A percentile compares a stretch with the other conserved stretches of the same genome.
Conservation (phyloP, 495 filamentous ascomycete species). For the Aspergillus bertholletiae region DNA sequence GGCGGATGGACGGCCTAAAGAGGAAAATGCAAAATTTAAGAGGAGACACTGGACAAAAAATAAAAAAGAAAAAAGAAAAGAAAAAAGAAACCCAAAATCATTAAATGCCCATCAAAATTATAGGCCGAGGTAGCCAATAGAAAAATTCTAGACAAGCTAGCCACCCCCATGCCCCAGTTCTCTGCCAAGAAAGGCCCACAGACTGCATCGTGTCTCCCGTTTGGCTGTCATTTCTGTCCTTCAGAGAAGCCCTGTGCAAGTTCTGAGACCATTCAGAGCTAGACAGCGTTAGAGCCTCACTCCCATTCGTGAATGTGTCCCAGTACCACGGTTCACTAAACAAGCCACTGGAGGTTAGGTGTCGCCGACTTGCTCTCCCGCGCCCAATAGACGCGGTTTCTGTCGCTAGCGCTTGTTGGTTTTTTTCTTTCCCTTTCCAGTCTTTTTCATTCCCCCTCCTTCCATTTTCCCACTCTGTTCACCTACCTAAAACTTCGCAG, state of each 20-base stretch:
- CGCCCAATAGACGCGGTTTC: slow-evolving; percentile 15
- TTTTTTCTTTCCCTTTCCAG: slow-evolving; percentile 13
- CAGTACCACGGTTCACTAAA: slow-evolving; percentile 22
- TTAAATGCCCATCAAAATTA: no score
- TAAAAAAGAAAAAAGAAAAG: not conserved
- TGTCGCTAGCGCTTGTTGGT: slow-evolving; percentile 15
- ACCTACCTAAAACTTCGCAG: not conserved
- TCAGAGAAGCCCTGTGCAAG: slow-evolving; percentile 12
- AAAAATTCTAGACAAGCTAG: not conserved
- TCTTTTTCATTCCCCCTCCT: slow-evolving; percentile 6
- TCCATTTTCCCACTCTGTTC: not conserved
- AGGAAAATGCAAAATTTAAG: not conserved
- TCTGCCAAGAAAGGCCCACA: slow-evolving; percentile 10
- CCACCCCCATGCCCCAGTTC: slow-evolving; percentile 6
- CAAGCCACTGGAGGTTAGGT: slow-evolving; percentile 20
- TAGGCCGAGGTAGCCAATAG: not conserved
- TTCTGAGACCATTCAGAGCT: slow-evolving; percentile 18
- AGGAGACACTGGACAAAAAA: not conserved
- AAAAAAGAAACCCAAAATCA: not conserved
- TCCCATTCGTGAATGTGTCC: slow-evolving; percentile 19
- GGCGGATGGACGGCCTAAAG: not conserved
- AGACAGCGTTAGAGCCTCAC: slow-evolving; percentile 13
- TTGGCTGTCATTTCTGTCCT: slow-evolving; percentile 16
- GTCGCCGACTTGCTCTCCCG: slow-evolving; percentile 15
- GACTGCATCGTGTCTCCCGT: slow-evolving; percentile 17